Evolutionary conservation across 371 early-diverging fungal genomes (phyloP).

Genomic region (Lichtheimia ramosa): DNA sequence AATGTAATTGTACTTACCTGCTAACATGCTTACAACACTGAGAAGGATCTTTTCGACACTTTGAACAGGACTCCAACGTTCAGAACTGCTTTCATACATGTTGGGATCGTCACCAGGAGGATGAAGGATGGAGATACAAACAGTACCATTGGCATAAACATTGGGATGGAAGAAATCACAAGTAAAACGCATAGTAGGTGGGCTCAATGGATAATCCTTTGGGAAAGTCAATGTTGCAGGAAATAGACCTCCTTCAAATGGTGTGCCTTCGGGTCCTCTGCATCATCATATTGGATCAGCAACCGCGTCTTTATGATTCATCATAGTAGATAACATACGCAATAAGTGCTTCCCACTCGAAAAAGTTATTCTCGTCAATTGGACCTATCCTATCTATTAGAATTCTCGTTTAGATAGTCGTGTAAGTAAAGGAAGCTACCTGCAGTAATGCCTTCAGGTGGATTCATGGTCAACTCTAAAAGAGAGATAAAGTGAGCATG

Average conservation of each 20-base stretch:
- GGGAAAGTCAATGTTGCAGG: slow-evolving; percentile 88
- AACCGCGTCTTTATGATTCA: neutral
- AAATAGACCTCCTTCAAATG: slow-evolving; percentile 90
- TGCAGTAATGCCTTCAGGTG: slow-evolving; percentile 97
- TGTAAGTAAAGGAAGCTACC: slow-evolving; percentile 43
- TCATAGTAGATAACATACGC: slow-evolving; percentile 56
- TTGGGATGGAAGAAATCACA: slow-evolving; percentile 96
- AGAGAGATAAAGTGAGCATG: neutral
- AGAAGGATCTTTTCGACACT: slow-evolving; percentile 97
- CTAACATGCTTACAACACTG: slow-evolving; percentile 93
- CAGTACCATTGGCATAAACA: slow-evolving; percentile 96
- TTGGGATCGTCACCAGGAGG: slow-evolving; percentile 98
- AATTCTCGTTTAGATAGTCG: neutral
- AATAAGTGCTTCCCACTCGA: slow-evolving; percentile 96
- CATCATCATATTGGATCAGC: neutral
- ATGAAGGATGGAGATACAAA: slow-evolving; percentile 99
- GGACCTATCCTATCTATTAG: slow-evolving; percentile 63
- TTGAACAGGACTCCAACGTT: slow-evolving; percentile 97
- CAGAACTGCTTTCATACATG: slow-evolving; percentile 90
- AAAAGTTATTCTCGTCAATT: slow-evolving; percentile 88
- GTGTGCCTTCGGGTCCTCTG: slow-evolving; percentile 93
- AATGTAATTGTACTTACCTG: slow-evolving; percentile 43
- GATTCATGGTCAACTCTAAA: slow-evolving; percentile 87
- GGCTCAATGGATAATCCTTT: slow-evolving; percentile 93
- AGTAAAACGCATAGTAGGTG: slow-evolving; percentile 90